Base-by-base conservation (phyloP, 2,329 filamentous ascomycete genomes). In the Paracorniculantispora psalliotae region DNA sequence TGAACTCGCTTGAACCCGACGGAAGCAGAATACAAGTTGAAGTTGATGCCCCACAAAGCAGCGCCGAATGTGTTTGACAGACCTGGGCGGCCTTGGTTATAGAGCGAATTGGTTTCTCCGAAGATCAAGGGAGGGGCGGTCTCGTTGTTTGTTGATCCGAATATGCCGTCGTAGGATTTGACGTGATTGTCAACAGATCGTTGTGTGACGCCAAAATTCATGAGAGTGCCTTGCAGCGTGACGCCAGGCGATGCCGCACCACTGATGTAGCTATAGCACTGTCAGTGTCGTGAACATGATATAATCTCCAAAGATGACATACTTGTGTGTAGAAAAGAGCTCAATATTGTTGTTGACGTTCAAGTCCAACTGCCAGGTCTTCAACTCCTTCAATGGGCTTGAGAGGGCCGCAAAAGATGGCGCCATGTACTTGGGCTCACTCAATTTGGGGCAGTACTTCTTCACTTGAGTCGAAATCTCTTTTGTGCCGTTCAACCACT, bases 11-110 rank as follows among this genome's bases (percentile, higher is more conserved):
- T 73, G 69, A 88, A 81, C 13, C 80, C 80, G 2, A 77, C 77
- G 0, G 79, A 74, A 1, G 84, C 85, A 55, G 77, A 77, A 66
- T 80, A 82, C 5, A 87, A 73, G 63, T 81, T 81, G 73, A 86
- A 87, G 69, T 88, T 84, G 12, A 87, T 66, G 26, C 76, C 81
- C 85, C 84, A 88, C n/a, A 88, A 80, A 6, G 85, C 84, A 12
- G 84, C 85, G 35, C 85, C 85, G 67, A 88, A 88, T 0, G 81
- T 77, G 71, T 88, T 85, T 30, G 82, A 86, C 19, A 88, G 73
- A 0, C 84, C 84, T 0, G 84, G 81, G 3, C 77, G 76, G 57
- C 84, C 85, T 71, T 87, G 75, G 67, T 84, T 82, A 69, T 82
- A 86, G 12, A 88, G 77, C 9, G 81, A 84, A 69, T 88, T 88